Conservation (phyloP, 2,329 filamentous ascomycete species). For the Scedosporium aurantiacum region DNA sequence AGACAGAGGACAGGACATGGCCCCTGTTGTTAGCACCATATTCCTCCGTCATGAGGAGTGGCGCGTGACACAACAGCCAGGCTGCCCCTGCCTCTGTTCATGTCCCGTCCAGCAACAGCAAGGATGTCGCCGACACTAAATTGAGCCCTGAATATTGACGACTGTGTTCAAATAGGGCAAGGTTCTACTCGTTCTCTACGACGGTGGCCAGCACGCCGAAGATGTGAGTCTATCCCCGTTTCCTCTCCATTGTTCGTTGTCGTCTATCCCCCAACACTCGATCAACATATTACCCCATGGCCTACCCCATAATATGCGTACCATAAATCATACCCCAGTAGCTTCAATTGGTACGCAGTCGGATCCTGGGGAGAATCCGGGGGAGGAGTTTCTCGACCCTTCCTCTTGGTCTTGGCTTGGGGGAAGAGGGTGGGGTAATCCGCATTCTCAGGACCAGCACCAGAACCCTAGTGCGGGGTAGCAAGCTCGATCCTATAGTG, state of each 20-base stretch:
- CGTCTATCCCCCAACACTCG: neutral
- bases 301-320: neutral
- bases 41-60: neutral
- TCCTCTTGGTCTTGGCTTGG: too few species aligned
- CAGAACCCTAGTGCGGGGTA: neutral
- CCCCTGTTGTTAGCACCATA: neutral
- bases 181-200: constrained; percentile 88
- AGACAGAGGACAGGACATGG: too few species aligned
- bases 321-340: neutral
- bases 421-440: neutral
- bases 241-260: neutral
- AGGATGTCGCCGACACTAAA: neutral
- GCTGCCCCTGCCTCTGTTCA: neutral
- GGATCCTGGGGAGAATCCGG: neutral
- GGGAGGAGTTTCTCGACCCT: too few species aligned
- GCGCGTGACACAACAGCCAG: neutral
- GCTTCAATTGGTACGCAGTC: neutral
- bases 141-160: neutral
- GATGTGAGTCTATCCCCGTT: constrained; percentile 44
- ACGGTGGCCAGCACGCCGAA: constrained; percentile 79
- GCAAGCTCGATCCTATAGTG: neutral
- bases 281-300: neutral
- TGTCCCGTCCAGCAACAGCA: neutral
- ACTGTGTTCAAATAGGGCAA: constrained; percentile 60
- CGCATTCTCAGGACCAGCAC: neutral